Evolutionary conservation across 768 basidiomycete species (phyloP).

Genomic region (Lentinus tigrinus): DNA sequence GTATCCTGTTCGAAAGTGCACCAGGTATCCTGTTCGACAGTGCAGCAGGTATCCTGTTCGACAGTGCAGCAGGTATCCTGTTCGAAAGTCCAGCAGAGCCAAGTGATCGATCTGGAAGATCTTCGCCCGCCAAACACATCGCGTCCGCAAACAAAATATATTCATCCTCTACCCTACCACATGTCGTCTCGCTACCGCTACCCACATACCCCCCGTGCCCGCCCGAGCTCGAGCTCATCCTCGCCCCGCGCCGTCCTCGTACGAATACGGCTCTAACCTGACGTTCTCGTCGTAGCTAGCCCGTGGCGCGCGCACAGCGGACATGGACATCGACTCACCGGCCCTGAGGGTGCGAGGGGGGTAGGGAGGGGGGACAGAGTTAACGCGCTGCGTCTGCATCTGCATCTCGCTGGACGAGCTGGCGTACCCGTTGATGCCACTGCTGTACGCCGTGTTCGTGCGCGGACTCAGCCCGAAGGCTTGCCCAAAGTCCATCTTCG

Average conservation of each 20-base stretch:
- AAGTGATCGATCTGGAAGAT: too few relatives aligned
- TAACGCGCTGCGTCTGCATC: constrained; percentile 1
- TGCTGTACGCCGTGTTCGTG: constrained; percentile 13
- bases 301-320: constrained; percentile 8
- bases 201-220: not conserved
- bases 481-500: constrained; percentile 35
- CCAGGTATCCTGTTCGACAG: too few relatives aligned
- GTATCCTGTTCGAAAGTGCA: too few relatives aligned
- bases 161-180: too few relatives aligned
- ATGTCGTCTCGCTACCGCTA: too few relatives aligned
- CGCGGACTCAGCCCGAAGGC: constrained; percentile 36
- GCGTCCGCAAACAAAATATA: too few relatives aligned
- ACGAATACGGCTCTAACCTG: constrained; percentile 38
- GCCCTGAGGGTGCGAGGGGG: too few relatives aligned
- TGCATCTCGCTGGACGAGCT: constrained; percentile 9
- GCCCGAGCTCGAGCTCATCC: not conserved
- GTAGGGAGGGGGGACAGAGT: not conserved
- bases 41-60: too few relatives aligned
- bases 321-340: constrained; percentile 2
- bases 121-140: too few relatives aligned
- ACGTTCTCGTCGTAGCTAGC: constrained; percentile 42
- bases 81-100: too few relatives aligned
- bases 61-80: too few relatives aligned
- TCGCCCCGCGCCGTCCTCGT: constrained; percentile 14
- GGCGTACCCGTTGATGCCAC: constrained; percentile 7